A percentile compares a stretch with the other conserved stretches of the same genome.
These are phyloP conservation scores for Pseudogymnoascus sp. DNA, from an alignment of 2,329 filamentous ascomycete genomes.

Conservation along the genomic window DNA sequence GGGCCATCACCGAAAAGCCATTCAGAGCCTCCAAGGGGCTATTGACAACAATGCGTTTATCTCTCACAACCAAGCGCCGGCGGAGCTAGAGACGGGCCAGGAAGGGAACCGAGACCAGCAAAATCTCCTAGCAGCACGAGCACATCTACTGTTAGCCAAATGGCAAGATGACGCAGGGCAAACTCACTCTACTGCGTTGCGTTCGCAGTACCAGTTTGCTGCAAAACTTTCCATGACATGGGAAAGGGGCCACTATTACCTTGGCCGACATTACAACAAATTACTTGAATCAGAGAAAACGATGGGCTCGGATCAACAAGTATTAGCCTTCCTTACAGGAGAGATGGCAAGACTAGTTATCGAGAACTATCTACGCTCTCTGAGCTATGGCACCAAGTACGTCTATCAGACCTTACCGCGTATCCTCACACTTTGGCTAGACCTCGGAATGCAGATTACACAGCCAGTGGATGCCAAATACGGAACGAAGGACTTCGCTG, in stretches of 20 bases:
- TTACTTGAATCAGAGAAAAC: slow-evolving; percentile 81
- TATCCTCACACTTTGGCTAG: slow-evolving; percentile 87
- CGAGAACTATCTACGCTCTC: slow-evolving; percentile 83
- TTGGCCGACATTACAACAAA: slow-evolving; percentile 96
- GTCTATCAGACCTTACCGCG: slow-evolving; percentile 91
- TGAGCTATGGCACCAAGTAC: slow-evolving; percentile 87
- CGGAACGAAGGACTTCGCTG: slow-evolving; percentile 39
- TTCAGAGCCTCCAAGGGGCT: slow-evolving; percentile 79
- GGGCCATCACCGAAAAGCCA: slow-evolving; percentile 87
- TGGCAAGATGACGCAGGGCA: slow-evolving; percentile 96
- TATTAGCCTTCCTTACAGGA: slow-evolving; percentile 66
- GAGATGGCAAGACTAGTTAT: slow-evolving; percentile 83
- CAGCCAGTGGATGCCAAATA: slow-evolving; percentile 44
- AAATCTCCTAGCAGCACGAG: slow-evolving; percentile 60
- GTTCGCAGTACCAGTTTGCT: slow-evolving; percentile 75
- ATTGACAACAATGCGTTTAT: slow-evolving; percentile 75
- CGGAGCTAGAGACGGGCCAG: not conserved
- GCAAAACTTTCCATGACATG: slow-evolving; percentile 63
- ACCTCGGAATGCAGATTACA: slow-evolving; percentile 71
- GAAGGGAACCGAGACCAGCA: slow-evolving; percentile 33
- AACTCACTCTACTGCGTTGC: slow-evolving; percentile 72
- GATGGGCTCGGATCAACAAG: slow-evolving; percentile 68
- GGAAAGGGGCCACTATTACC: slow-evolving; percentile 97
- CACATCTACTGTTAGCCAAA: slow-evolving; percentile 83
- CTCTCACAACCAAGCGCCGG: slow-evolving; percentile 22